These are phyloP conservation scores for Lasiosphaeria hispida DNA, from an alignment of 495 filamentous ascomycete species.

Conservation along the genomic window DNA sequence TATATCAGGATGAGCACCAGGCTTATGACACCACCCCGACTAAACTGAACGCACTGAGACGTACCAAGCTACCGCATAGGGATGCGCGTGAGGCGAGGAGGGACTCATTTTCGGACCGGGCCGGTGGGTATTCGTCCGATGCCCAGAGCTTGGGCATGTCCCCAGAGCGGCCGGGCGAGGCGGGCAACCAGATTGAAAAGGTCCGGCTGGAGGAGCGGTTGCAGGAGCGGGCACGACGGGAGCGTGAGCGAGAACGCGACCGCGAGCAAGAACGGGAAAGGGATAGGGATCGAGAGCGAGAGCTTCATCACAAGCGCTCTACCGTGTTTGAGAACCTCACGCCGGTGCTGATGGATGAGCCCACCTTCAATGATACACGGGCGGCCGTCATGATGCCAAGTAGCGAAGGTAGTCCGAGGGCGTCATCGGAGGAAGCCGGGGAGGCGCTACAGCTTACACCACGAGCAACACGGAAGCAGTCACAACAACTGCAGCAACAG, in stretches of 20 bases:
- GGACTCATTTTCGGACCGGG: slow-evolving; percentile 22
- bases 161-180: slow-evolving; percentile 26
- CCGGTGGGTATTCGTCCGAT: slow-evolving; percentile 21
- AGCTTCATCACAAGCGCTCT: slow-evolving; percentile 30
- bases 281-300: slow-evolving; percentile 20
- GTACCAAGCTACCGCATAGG: slow-evolving; percentile 24
- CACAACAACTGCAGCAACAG: slow-evolving; percentile 4
- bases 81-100: slow-evolving; percentile 26
- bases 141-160: slow-evolving; percentile 25
- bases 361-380: slow-evolving; percentile 31
- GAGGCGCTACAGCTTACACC: slow-evolving; percentile 28
- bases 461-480: slow-evolving; percentile 16
- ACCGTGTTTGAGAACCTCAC: slow-evolving; percentile 32
- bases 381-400: slow-evolving; percentile 26
- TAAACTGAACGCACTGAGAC: slow-evolving; percentile 23
- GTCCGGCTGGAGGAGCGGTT: slow-evolving; percentile 26
- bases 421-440: neutral
- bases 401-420: slow-evolving; percentile 20
- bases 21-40: slow-evolving; percentile 28
- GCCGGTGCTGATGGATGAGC: slow-evolving; percentile 21
- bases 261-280: slow-evolving; percentile 23
- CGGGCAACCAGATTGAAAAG: slow-evolving; percentile 23
- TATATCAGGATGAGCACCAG: slow-evolving; percentile 24
- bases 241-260: slow-evolving; percentile 21
- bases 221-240: slow-evolving; percentile 23